A percentile compares a stretch with the other conserved stretches of the same genome.
These are phyloP conservation scores for Blastobotrys malaysiensis DNA, from an alignment of 1,139 yeast species.

Conservation along the genomic window DNA sequence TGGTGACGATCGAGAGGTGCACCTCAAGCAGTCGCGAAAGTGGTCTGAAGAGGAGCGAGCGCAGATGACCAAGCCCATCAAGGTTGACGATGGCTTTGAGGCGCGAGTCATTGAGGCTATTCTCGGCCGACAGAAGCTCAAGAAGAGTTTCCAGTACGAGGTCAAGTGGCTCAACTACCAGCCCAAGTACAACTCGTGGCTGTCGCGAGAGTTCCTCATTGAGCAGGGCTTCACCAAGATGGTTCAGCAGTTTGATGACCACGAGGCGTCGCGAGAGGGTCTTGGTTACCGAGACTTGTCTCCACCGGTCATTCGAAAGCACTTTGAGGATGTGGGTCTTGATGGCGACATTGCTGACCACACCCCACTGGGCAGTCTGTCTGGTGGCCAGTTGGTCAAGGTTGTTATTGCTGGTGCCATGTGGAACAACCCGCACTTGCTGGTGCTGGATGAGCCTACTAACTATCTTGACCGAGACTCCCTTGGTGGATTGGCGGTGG, in stretches of 20 bases:
- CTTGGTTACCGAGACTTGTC: slow-evolving; percentile 90
- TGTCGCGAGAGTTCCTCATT: slow-evolving; percentile 72
- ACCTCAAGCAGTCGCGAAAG: slow-evolving; percentile 88
- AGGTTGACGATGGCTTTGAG: slow-evolving; percentile 83
- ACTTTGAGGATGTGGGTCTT: slow-evolving; percentile 93
- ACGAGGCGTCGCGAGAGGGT: slow-evolving; percentile 98
- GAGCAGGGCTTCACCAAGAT: slow-evolving; percentile 83
- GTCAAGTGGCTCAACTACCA: slow-evolving; percentile 90
- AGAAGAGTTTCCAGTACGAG: slow-evolving; percentile 95
- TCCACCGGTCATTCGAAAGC: slow-evolving; percentile 90
- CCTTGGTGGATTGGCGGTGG: slow-evolving; percentile 93
- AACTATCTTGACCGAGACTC: slow-evolving; percentile 97
- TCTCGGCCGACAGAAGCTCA: slow-evolving; percentile 94
- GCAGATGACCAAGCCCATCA: slow-evolving; percentile 72
- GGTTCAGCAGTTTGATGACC: slow-evolving; percentile 93
- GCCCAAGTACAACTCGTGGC: slow-evolving; percentile 93
- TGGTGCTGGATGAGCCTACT: slow-evolving; percentile 97
- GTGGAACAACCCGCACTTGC: slow-evolving; percentile 99
- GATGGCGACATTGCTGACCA: slow-evolving; percentile 99
- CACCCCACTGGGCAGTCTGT: slow-evolving; percentile 91
- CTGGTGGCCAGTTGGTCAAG: slow-evolving; percentile 97
- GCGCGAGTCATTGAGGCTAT: slow-evolving; percentile 85
- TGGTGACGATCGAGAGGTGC: slow-evolving; percentile 97
- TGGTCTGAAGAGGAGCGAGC: slow-evolving; percentile 77
- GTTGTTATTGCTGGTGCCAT: slow-evolving; percentile 99